Evolutionary conservation across 2,329 filamentous ascomycete genomes (phyloP), one percentile per base, ranked within the genome.

Genomic region (Penicillium concentricum): DNA sequence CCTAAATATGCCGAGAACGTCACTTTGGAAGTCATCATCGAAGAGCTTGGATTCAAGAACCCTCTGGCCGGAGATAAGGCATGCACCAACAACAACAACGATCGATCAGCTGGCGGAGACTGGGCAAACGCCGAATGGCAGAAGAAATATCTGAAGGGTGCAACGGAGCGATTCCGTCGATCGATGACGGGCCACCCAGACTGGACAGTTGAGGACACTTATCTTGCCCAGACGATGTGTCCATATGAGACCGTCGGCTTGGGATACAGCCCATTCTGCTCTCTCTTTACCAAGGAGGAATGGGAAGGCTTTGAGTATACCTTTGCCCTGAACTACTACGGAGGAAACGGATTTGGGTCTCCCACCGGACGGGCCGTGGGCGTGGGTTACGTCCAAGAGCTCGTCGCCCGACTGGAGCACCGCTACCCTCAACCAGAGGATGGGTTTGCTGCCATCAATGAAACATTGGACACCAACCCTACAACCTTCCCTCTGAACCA

Each of bases 161-260:
- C 87, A 2, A 86, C 84, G 10, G 71, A 78, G 18, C 82, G 88
- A 3, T 80, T 92, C 51, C 42, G 42, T 9, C 78, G 81, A 30
- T 71, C 75, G 5, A 74, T 86, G 72, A 78, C 86, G 0, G 71
- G 81, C 1, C 79, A 78, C 20, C 81, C 86, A 67, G 82, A 87
- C 52, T 90, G 88, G 85, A 87, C 83, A 1, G 67, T 83, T 4
- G 72, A 79, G 3, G 86, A 89, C 65, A 82, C 82, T 0, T 89
- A 87, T 71, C 84, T 87, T 18, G 85, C 85, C 0, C 89, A 92
- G 71, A 86, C 80, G 3, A 79, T 92, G 69, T 92, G 89, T 64
- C 85, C 89, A 0, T 92, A 92, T 67, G 89, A 92, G 72, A 91
- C 87, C 0, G 82, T 90, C n/a, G 85, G 87, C 1, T 86, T 88